Base-by-base conservation (phyloP, 2,329 filamentous ascomycete species). In the Raffaelea ambrosiae region DNA sequence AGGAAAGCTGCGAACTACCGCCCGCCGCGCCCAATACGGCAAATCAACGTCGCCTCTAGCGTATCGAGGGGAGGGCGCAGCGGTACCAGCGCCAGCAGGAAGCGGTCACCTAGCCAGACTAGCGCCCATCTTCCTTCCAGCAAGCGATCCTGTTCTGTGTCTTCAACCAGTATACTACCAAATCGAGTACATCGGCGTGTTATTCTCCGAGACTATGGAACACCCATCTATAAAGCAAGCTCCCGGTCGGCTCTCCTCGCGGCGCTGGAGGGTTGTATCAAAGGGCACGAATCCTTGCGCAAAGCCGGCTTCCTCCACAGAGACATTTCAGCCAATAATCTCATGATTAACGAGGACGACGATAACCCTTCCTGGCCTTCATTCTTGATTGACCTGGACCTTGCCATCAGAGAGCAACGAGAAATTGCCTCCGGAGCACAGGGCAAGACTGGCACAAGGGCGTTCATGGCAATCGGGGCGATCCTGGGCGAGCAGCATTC, bases 401-500 rank as follows among this genome's bases (percentile, higher is more conserved):
- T 64, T 9, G 55, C 60, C 3, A 63, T 73, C 43, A 63, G 55
- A 48, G 58, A 60, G 35, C 21, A 62, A 22, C 61, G 63, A 39
- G 56, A 59, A 39, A 31, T 20, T 5, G 51, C 60, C n/a, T 70
- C 62, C 1, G 66, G 67, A 48, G 65, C 65, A 26, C 63, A 56
- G 43, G 62, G 64, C 1, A 72, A 67, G 56, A 71, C 66, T 2
- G 66, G 69, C 13, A 73, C 67, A 16, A 61, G 61, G 53, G 66
- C 63, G 1, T 74, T 72, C 48, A 73, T 74, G 63, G 67, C 66
- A 4, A 71, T 73, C 48, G 63, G 68, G 0, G 60, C 59, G 3
- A 64, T 74, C 35, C 49, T 63, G 8, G 64, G 62, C 22, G 63
- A 72, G 54, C 50, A 47, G 20, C 46, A 43, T 39, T 36, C 46